Evolutionary conservation across 2,329 filamentous ascomycete genomes (phyloP).

Genomic region (Aspergillaceae sp.): DNA sequence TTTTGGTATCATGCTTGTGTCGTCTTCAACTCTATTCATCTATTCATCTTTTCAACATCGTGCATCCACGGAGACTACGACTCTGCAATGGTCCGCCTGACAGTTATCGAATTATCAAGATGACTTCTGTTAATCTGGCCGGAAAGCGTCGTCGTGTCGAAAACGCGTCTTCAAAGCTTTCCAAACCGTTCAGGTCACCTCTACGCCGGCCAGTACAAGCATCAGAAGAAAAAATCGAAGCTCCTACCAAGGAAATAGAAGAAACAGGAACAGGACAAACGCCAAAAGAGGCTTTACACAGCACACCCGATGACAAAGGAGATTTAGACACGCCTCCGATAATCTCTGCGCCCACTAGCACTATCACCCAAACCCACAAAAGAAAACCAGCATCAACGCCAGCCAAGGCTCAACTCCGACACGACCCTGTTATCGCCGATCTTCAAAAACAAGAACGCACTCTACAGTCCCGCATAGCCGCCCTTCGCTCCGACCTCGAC

Average conservation of each 20-base stretch:
- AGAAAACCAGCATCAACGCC: constrained; percentile 5
- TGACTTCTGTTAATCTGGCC: constrained; percentile 20
- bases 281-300: neutral
- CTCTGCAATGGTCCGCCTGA: too few species aligned
- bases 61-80: too few species aligned
- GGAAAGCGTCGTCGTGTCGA: constrained; percentile 58
- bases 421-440: constrained; percentile 19
- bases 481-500: constrained; percentile 39
- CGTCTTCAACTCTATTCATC: neutral
- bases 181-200: constrained; percentile 65
- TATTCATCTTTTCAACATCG: neutral
- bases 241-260: neutral
- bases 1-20: constrained; percentile 9
- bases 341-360: neutral
- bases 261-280: neutral
- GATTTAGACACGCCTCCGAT: neutral
- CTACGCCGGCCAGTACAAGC: constrained; percentile 41
- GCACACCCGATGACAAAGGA: neutral
- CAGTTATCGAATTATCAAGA: constrained; percentile 1
- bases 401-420: constrained; percentile 6
- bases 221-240: neutral
- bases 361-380: constrained; percentile 2
- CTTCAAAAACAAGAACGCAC: constrained; percentile 29
- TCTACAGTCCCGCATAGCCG: constrained; percentile 24
- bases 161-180: constrained; percentile 49